Conservation (phyloP, 306 rosid species). For the Quercus suber region DNA sequence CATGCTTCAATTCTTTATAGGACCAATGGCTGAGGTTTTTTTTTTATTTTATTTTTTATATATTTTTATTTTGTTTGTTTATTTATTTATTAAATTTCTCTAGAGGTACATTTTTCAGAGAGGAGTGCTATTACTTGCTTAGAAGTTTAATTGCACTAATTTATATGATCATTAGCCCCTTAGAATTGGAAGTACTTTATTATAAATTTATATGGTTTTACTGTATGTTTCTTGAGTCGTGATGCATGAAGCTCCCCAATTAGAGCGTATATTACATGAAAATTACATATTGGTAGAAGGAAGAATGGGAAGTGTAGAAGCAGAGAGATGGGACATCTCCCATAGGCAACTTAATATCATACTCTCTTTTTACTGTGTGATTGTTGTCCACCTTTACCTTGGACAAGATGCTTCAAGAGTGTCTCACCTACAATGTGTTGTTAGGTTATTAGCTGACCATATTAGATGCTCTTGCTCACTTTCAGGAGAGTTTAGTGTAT, state of each 20-base stretch:
- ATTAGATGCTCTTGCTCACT: not conserved
- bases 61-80: not conserved
- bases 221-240: no score
- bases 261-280: not conserved
- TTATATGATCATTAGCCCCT: not conserved
- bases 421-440: not conserved
- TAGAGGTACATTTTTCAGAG: not conserved
- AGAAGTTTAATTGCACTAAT: not conserved
- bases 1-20: slow-evolving; percentile 8
- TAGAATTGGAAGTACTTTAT: no score
- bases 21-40: not conserved
- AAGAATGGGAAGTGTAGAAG: not conserved
- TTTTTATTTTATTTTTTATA: not conserved
- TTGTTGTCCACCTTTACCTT: not conserved
- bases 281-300: not conserved
- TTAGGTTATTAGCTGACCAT: not conserved
- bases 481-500: not conserved
- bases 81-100: not conserved
- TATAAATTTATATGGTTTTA: no score
- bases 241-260: not conserved
- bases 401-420: not conserved
- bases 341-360: not conserved
- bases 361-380: not conserved
- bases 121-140: not conserved
- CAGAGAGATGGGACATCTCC: not conserved